phyloP scores from a whole-genome alignment of 768 basidiomycete genomes.

The Lactarius deliciosus region DNA sequence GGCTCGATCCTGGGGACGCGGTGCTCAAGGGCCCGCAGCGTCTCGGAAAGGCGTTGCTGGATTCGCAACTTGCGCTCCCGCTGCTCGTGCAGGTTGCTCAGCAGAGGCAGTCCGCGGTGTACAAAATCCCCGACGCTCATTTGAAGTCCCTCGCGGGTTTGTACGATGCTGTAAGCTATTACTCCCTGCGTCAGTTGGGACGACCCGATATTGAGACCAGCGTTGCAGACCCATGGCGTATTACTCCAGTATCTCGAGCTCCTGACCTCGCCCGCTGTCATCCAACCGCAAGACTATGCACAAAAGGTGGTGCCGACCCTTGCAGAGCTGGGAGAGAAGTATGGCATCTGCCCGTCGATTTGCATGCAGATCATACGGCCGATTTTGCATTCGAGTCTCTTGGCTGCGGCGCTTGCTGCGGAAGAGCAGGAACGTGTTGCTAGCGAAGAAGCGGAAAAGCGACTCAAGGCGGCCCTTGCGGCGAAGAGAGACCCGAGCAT shows the following conservation, averaged over 20 bases:
- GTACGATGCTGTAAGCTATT: constrained; percentile 77
- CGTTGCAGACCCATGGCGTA: constrained; percentile 79
- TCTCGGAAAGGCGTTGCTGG: constrained; percentile 62
- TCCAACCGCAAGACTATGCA: constrained; percentile 71
- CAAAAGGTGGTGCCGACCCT: constrained; percentile 73
- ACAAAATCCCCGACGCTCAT: constrained; percentile 68
- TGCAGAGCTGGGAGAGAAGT: constrained; percentile 66
- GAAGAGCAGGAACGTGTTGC: constrained; percentile 68
- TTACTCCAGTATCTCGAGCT: constrained; percentile 91
- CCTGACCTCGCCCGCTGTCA: constrained; percentile 67
- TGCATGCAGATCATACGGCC: constrained; percentile 95
- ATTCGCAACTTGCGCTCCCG: constrained; percentile 77
- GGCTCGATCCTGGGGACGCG: constrained; percentile 64
- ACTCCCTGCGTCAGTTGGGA: constrained; percentile 22
- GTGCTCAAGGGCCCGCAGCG: constrained; percentile 64
- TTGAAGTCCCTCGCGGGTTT: constrained; percentile 84
- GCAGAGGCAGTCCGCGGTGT: constrained; percentile 84
- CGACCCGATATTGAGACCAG: constrained; percentile 21
- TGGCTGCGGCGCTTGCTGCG: constrained; percentile 61
- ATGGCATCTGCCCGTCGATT: constrained; percentile 79
- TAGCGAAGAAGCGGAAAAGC: constrained; percentile 75
- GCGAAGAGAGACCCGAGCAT: constrained; percentile 71
- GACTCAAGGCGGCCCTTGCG: constrained; percentile 74
- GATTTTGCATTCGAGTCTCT: constrained; percentile 59
- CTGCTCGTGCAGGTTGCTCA: constrained; percentile 91